Conservation (phyloP, 163 green algal genomes). For the Chloroidium sp. region DNA sequence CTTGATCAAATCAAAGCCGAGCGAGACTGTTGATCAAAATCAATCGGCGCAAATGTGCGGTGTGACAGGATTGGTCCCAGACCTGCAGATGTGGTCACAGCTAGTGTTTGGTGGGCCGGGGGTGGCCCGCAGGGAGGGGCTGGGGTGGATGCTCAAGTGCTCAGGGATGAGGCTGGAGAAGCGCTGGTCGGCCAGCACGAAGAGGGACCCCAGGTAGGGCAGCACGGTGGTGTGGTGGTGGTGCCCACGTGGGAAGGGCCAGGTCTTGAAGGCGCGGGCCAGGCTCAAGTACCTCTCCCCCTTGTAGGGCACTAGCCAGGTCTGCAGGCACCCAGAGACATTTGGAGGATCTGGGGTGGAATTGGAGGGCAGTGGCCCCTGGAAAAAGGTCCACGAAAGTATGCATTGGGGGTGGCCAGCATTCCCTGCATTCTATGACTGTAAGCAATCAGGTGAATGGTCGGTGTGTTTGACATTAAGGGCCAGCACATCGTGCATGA, state of each 20-base stretch:
- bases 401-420: background rate
- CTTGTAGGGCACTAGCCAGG: conserved; percentile 24
- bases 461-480: no score
- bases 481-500: no score
- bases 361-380: background rate
- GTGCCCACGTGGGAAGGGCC: conserved; percentile 36
- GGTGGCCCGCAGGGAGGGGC: conserved; percentile 1
- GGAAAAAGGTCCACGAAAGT: no score
- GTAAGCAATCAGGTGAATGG: no score
- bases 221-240: background rate
- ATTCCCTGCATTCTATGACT: background rate
- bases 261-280: conserved; percentile 23
- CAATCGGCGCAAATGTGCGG: no score
- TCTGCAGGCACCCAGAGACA: conserved; percentile 3
- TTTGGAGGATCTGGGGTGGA: no score
- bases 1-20: no score
- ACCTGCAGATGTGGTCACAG: conserved; percentile 21
- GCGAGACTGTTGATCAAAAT: no score
- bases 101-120: conserved; percentile 1
- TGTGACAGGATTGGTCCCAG: background rate
- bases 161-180: conserved; percentile 31
- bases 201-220: conserved; percentile 12
- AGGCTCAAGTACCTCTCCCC: conserved; percentile 25
- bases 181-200: conserved; percentile 35
- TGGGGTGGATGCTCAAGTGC: conserved; percentile 12